Evolutionary conservation across 176 grass and related monocot species (phyloP).

Genomic region (Cymbopogon citratus): DNA sequence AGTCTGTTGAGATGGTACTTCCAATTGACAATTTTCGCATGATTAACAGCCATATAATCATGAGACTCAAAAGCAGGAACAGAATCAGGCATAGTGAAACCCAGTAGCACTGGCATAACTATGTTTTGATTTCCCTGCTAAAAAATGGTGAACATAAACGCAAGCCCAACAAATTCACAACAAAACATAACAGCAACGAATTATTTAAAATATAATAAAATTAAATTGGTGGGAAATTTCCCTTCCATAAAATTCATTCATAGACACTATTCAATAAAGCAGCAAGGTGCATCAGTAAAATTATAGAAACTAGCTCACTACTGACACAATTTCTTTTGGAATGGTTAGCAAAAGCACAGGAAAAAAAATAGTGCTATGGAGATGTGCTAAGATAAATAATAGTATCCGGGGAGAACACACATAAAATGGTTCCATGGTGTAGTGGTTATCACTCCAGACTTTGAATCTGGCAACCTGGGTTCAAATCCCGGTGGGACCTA

Average conservation of each 20-base stretch:
- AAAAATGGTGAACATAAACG: neutral
- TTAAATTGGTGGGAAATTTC: neutral
- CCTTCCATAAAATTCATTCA: neutral
- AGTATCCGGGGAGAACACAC: neutral
- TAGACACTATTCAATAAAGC: neutral
- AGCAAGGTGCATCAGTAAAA: neutral
- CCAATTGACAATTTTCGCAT: neutral
- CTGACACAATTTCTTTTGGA: neutral
- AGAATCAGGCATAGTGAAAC: neutral
- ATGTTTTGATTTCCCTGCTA: neutral
- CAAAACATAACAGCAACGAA: neutral
- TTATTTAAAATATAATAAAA: neutral
- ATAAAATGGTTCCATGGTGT: constrained; percentile 65
- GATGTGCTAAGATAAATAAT: neutral
- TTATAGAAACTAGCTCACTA: too few species aligned
- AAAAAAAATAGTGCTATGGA: too few species aligned
- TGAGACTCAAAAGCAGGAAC: neutral
- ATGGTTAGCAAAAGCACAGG: neutral
- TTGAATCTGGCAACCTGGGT: constrained; percentile 92
- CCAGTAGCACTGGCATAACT: neutral
- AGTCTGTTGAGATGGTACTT: neutral
- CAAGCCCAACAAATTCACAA: neutral
- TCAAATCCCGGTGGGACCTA: constrained; percentile 77
- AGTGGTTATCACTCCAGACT: constrained; percentile 92
- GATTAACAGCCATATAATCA: neutral